These are phyloP conservation scores for Colletotrichum magnum DNA, from an alignment of 2,329 filamentous ascomycete genomes.

Conservation along the genomic window DNA sequence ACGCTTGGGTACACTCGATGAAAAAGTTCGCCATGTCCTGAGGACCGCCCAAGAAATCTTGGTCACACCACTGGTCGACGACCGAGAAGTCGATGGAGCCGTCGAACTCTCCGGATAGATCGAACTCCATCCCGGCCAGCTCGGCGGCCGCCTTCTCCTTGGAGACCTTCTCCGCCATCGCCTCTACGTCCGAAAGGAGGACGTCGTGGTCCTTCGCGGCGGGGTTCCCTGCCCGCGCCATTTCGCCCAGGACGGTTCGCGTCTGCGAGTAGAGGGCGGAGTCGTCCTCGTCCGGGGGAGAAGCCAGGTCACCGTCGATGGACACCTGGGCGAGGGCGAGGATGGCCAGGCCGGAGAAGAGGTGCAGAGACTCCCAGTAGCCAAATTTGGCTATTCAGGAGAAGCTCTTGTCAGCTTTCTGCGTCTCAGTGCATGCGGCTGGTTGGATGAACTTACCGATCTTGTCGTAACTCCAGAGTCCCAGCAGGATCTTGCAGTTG, in stretches of 20 bases:
- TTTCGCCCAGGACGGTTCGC: constrained; percentile 31
- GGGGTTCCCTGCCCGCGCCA: constrained; percentile 39
- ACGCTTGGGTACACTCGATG: no score
- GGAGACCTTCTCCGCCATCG: constrained; percentile 27
- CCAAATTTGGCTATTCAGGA: constrained; percentile 42
- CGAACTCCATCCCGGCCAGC: background rate
- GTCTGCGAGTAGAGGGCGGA: constrained; percentile 28
- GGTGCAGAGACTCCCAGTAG: constrained; percentile 45
- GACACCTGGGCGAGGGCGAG: constrained; percentile 37
- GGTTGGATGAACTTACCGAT: constrained; percentile 27
- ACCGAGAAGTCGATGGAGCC: constrained; percentile 11
- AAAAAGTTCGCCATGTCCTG: no score
- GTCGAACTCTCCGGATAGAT: background rate
- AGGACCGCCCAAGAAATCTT: no score
- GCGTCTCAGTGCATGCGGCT: rapidly evolving
- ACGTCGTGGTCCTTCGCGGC: constrained; percentile 38
- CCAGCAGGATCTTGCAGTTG: constrained; percentile 36
- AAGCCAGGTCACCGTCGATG: background rate
- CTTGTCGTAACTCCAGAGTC: constrained; percentile 31
- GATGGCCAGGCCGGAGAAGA: constrained; percentile 45
- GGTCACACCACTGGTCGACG: background rate
- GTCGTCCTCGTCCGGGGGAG: background rate
- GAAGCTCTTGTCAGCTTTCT: background rate
- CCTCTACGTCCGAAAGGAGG: constrained; percentile 40
- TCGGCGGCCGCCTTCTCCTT: background rate